phyloP scores from a whole-genome alignment of 495 filamentous ascomycete species.

The Aspergillus coremiiformis region DNA sequence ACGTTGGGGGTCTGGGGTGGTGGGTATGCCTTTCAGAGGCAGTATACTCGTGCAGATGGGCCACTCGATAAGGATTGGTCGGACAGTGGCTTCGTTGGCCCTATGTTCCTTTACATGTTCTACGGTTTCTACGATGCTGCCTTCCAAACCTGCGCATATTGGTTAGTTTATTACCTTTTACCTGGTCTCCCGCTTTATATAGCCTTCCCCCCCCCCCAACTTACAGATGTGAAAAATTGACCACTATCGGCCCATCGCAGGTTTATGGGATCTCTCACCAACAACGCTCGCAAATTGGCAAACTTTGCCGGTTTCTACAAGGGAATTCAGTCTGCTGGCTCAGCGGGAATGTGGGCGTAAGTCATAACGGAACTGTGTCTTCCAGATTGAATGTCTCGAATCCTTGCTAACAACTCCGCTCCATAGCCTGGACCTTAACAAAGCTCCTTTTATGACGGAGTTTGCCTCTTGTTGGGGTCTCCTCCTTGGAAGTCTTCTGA shows the following conservation, averaged over 20 bases:
- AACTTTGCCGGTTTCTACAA: conserved; percentile 96
- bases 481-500: conserved; percentile 59
- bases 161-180: conserved; percentile 44
- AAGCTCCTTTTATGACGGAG: conserved; percentile 56
- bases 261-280: conserved; percentile 88
- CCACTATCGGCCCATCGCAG: conserved; percentile 27
- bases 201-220: neutral
- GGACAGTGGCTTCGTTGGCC: conserved; percentile 60
- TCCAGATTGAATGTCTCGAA: neutral
- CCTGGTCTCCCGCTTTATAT: neutral
- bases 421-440: conserved; percentile 51
- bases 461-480: conserved; percentile 65
- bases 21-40: conserved; percentile 70
- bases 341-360: conserved; percentile 75
- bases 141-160: conserved; percentile 83
- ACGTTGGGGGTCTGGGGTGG: conserved; percentile 85
- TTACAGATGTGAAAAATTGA: neutral
- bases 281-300: conserved; percentile 84
- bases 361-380: neutral
- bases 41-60: conserved; percentile 49
- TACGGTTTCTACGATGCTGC: conserved; percentile 87
- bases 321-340: conserved; percentile 90
- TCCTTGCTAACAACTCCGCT: conserved; percentile 5
- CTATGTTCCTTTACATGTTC: conserved; percentile 89
- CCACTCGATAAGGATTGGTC: conserved; percentile 51